phyloP scores from a whole-genome alignment of 1,284 basidiomycete species.

The Microstroma glucosiphilum region DNA sequence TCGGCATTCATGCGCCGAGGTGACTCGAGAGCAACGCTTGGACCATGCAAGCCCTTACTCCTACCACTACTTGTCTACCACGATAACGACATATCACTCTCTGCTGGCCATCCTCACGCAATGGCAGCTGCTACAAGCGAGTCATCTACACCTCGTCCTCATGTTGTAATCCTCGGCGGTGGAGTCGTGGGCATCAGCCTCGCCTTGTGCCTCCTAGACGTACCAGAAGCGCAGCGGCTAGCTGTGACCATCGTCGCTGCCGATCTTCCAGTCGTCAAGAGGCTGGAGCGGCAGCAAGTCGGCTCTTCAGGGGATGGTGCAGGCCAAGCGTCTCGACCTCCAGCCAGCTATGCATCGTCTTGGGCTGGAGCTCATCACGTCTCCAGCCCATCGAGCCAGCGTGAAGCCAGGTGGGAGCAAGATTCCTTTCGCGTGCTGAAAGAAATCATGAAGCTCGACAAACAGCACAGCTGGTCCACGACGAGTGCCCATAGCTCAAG shows the following conservation, averaged over 20 bases:
- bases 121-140: too few relatives aligned
- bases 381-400: constrained; percentile 8
- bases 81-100: too few relatives aligned
- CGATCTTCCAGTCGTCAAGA: constrained; percentile 5
- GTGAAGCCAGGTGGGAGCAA: constrained; percentile 6
- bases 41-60: too few relatives aligned
- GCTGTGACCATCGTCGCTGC: constrained; percentile 12
- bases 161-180: constrained; percentile 13
- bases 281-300: too few relatives aligned
- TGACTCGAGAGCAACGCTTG: too few relatives aligned
- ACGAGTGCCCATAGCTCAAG: constrained; percentile 14
- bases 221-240: neutral
- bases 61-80: too few relatives aligned
- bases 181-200: constrained; percentile 13
- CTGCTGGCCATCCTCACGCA: too few relatives aligned
- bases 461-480: constrained; percentile 16
- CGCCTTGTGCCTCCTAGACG: constrained; percentile 13
- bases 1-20: too few relatives aligned
- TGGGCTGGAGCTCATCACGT: constrained; percentile 19
- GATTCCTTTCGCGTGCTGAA: constrained; percentile 5
- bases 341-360: constrained; percentile 12
- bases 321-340: neutral
- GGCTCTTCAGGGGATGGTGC: neutral
- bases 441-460: constrained; percentile 9
- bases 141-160: neutral